These are phyloP conservation scores for Carex pumila DNA, from an alignment of 176 grass and related monocot genomes.

Conservation along the genomic window DNA sequence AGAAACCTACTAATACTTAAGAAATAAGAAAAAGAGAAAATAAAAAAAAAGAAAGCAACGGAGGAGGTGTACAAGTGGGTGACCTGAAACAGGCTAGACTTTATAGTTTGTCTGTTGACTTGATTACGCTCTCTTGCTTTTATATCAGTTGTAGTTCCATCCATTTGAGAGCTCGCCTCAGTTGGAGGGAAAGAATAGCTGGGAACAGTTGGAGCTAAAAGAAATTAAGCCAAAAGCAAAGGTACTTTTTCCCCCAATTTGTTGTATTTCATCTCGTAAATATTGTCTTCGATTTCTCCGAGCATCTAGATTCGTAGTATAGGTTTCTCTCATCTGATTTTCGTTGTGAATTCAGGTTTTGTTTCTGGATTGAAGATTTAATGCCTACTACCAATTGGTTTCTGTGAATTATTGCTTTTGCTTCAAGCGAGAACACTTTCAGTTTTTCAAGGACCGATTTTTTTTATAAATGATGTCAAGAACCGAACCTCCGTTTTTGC, in stretches of 20 bases:
- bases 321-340: background rate
- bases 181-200: slow-evolving; percentile 13
- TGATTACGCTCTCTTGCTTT: background rate
- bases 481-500: background rate
- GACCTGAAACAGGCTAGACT: background rate
- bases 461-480: background rate
- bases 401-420: background rate
- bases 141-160: background rate
- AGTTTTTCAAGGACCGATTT: background rate
- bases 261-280: background rate
- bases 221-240: background rate
- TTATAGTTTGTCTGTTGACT: slow-evolving; percentile 13
- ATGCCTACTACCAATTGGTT: background rate
- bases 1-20: too few relatives aligned
- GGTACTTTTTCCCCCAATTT: background rate
- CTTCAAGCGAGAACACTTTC: background rate
- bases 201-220: background rate
- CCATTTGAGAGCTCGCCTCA: background rate
- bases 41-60: background rate
- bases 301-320: background rate
- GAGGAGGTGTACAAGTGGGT: slow-evolving; percentile 1
- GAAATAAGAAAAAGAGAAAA: background rate
- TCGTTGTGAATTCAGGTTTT: background rate
- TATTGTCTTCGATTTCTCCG: background rate
- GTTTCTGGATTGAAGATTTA: background rate